These are phyloP conservation scores for Metarhizium anisopliae DNA, from an alignment of 2,329 filamentous ascomycete genomes.

Conservation along the genomic window DNA sequence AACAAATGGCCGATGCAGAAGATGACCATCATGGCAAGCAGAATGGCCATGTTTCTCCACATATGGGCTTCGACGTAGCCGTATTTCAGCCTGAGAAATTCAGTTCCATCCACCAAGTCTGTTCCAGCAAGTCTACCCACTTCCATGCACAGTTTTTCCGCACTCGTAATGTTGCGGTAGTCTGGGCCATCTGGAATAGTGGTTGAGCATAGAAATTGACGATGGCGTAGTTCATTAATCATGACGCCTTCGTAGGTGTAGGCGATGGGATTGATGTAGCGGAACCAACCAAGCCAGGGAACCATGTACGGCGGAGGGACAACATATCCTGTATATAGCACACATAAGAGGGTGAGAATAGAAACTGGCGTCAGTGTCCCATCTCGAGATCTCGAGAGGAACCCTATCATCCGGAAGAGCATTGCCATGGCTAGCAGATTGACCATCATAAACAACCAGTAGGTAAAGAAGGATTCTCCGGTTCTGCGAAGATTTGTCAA, in stretches of 20 bases:
- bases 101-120: too few relatives aligned
- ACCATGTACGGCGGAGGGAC: slow-evolving; percentile 61
- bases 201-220: slow-evolving; percentile 43
- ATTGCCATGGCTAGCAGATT: slow-evolving; percentile 74
- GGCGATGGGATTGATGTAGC: slow-evolving; percentile 67
- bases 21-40: too few relatives aligned
- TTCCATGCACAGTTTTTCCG: slow-evolving; percentile 20
- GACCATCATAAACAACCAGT: slow-evolving; percentile 62
- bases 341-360: slow-evolving; percentile 52
- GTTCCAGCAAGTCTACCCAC: too few relatives aligned
- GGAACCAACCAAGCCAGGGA: slow-evolving; percentile 73
- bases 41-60: too few relatives aligned
- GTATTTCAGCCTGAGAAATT: too few relatives aligned
- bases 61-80: too few relatives aligned
- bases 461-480: slow-evolving; percentile 60
- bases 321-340: slow-evolving; percentile 63
- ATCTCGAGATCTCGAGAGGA: slow-evolving; percentile 59
- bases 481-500: slow-evolving; percentile 70
- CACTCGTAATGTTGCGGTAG: slow-evolving; percentile 13
- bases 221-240: slow-evolving; percentile 69
- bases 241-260: slow-evolving; percentile 75
- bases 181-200: too few relatives aligned
- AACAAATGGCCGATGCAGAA: too few relatives aligned
- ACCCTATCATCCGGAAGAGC: slow-evolving; percentile 75
- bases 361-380: slow-evolving; percentile 52